Evolutionary conservation across 2,329 filamentous ascomycete species (phyloP), one percentile per base, ranked within the genome.

Genomic region (Fusarium graminum): DNA sequence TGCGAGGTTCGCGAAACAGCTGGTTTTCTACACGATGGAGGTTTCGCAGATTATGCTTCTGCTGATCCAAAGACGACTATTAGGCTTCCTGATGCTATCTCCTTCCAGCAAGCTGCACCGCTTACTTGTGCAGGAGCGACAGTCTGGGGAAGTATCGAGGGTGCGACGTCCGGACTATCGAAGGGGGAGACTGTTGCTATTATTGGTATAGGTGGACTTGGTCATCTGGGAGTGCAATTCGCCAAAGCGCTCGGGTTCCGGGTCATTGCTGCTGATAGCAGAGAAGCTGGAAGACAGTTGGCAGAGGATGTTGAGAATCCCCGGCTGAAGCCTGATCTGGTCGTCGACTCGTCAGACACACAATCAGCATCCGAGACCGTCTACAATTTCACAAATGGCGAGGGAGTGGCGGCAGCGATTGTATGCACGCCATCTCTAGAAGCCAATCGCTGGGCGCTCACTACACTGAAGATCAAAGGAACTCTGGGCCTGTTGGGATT

Each of bases 361-460:
- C 7, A 25, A 13, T 17, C 8, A 0, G 53, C 56, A 16, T 59
- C 56, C 16, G 43, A 44, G 4, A 38, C 19, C 10, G 59, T 59
- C 13, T 39, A 25, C 10, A 53, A 59, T 22, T 59, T 59, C 12
- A 59, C 53, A 0, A 4, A 40, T 3, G 39, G 53, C 14, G 56
- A 59, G 6, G 53, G 56, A 1, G n/a, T 59, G 4, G 39, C 56
- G 3, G 56, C 56, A 14, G 56, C 53, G 0, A n/a, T 59, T 7
- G 26, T 59, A 0, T 59, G 56, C 6, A 59, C 52, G 4, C 52
- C 52, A 0, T 59, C 43, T 2, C n/a, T 59, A 2, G 43, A 59
- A 36, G 56, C 56, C 3, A 59, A 59, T 16, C 56, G 53, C 7
- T 59, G 56, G 56, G 43, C 53, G 7, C 43, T 59, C 12, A 51